phyloP scores from a whole-genome alignment of 371 early-diverging fungal genomes.

The Lichtheimia ramosa region DNA sequence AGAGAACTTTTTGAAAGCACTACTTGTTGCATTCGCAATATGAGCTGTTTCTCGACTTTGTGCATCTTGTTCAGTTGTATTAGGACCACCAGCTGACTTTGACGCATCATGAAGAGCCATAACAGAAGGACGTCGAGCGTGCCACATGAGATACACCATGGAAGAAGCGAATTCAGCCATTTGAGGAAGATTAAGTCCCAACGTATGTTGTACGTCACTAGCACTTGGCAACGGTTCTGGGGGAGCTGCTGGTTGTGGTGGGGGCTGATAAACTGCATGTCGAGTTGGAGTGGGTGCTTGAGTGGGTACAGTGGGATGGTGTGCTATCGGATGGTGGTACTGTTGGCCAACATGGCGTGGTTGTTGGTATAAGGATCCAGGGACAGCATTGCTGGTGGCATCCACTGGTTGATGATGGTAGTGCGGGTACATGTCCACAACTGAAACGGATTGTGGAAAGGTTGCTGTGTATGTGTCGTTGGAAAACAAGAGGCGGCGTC shows the following conservation, averaged over 20 bases:
- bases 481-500: constrained; percentile 3
- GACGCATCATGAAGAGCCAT: constrained; percentile 42
- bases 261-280: constrained; percentile 13
- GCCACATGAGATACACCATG: constrained; percentile 69
- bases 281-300: constrained; percentile 5
- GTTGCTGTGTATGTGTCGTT: background rate
- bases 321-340: constrained; percentile 13
- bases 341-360: constrained; percentile 8
- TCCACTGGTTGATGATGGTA: constrained; percentile 17
- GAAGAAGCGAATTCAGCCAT: constrained; percentile 67
- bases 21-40: constrained; percentile 50
- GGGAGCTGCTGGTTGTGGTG: constrained; percentile 11
- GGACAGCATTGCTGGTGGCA: constrained; percentile 10
- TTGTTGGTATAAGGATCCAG: constrained; percentile 22
- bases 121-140: constrained; percentile 52
- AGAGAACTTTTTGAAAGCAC: constrained; percentile 43
- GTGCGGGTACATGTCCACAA: constrained; percentile 12
- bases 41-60: constrained; percentile 39
- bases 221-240: constrained; percentile 41
- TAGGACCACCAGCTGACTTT: constrained; percentile 28
- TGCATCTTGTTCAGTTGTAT: constrained; percentile 21
- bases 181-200: constrained; percentile 40
- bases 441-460: background rate
- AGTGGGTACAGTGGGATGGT: constrained; percentile 13
- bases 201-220: constrained; percentile 30